These are phyloP conservation scores for Symmetrospora coprosmae DNA, from an alignment of 768 basidiomycete genomes.

Conservation along the genomic window DNA sequence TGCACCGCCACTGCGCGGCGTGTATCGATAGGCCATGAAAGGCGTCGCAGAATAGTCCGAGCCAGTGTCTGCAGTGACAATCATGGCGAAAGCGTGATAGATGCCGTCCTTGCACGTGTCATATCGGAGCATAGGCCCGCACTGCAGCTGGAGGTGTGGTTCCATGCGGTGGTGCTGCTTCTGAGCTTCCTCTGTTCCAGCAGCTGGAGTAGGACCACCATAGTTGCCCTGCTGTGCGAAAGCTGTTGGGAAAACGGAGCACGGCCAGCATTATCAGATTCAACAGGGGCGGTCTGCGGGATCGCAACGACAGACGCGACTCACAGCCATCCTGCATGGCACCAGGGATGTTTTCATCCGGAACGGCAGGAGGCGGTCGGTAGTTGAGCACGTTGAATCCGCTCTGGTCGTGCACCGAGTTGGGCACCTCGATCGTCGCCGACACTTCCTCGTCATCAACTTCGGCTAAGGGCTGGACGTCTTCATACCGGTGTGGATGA, in stretches of 20 bases:
- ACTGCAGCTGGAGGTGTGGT: constrained; percentile 27
- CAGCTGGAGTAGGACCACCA: neutral
- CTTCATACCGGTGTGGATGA: neutral
- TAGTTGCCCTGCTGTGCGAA: constrained; percentile 5
- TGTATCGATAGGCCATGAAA: constrained; percentile 51
- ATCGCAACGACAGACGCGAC: neutral
- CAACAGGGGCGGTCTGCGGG: neutral
- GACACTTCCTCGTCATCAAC: constrained; percentile 21
- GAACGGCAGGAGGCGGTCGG: constrained; percentile 19
- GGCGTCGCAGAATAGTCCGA: constrained; percentile 66
- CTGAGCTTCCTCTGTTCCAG: neutral
- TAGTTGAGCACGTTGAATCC: constrained; percentile 22
- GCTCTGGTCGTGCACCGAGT: neutral
- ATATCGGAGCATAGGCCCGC: constrained; percentile 30
- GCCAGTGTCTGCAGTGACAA: constrained; percentile 72
- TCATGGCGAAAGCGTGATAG: constrained; percentile 76
- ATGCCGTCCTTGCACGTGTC: constrained; percentile 65
- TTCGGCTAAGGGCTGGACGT: neutral
- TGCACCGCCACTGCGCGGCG: constrained; percentile 45
- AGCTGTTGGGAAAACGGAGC: neutral
- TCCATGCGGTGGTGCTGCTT: constrained; percentile 23
- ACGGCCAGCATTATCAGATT: neutral
- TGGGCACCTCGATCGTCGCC: constrained; percentile 8
- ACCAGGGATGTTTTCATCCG: constrained; percentile 10
- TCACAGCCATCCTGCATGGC: constrained; percentile 1